phyloP scores from a whole-genome alignment of 2,329 filamentous ascomycete genomes.

The Penicillium aurantiogriseum region DNA sequence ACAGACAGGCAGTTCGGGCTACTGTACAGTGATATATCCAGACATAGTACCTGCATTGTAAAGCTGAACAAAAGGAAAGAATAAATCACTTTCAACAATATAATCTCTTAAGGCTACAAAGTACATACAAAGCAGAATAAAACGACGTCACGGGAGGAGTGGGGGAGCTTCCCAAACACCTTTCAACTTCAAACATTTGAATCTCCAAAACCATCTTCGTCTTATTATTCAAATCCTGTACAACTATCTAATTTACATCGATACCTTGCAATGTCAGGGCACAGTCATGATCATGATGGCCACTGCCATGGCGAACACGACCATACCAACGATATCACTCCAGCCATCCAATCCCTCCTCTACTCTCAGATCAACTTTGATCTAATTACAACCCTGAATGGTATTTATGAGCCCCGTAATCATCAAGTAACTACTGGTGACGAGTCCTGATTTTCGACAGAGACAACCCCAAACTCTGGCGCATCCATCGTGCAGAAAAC shows the following conservation, averaged over 20 bases:
- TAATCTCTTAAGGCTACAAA: no score
- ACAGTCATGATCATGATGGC: slow-evolving; percentile 39
- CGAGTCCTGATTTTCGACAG: slow-evolving; percentile 17
- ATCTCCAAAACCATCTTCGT: background rate
- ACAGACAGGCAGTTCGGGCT: background rate
- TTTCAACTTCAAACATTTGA: background rate
- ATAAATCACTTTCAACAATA: background rate
- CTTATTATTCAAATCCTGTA: background rate
- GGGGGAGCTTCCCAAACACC: slow-evolving; percentile 16
- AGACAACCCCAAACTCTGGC: slow-evolving; percentile 66
- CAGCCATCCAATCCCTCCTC: slow-evolving; percentile 83
- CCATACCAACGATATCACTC: slow-evolving; percentile 88
- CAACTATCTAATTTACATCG: background rate
- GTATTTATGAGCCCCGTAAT: slow-evolving; percentile 15
- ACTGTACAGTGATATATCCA: background rate
- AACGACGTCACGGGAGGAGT: slow-evolving; percentile 21
- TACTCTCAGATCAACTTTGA: slow-evolving; percentile 93
- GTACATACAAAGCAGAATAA: background rate
- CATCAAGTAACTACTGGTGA: background rate
- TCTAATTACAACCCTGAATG: slow-evolving; percentile 80
- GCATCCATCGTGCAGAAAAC: slow-evolving; percentile 81
- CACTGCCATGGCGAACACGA: slow-evolving; percentile 65
- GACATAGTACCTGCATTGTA: background rate
- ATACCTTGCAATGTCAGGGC: slow-evolving; percentile 32
- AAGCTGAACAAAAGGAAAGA: background rate